phyloP scores from a whole-genome alignment of 345 rosid species.

The Gossypium sturtianum region DNA sequence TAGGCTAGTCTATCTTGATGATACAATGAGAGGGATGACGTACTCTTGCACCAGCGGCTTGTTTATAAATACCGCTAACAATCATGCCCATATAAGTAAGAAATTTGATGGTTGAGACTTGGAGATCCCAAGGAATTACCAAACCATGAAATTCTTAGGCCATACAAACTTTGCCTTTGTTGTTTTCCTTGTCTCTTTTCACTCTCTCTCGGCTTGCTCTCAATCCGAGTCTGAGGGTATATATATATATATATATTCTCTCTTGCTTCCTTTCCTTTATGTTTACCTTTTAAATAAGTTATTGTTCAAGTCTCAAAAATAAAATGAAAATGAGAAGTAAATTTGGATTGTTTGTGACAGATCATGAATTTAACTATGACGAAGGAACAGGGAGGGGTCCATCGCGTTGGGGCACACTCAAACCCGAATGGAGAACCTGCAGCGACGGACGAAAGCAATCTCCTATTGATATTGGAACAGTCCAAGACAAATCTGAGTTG shows the following conservation, averaged over 20 bases:
- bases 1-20: not conserved
- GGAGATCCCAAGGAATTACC: not conserved
- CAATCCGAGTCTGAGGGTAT: not conserved
- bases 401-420: conserved; percentile 9
- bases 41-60: not conserved
- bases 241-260: too few relatives aligned
- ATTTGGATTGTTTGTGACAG: not conserved
- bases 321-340: not conserved
- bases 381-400: conserved; percentile 28
- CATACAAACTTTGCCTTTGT: not conserved
- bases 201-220: not conserved
- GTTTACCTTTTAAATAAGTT: not conserved
- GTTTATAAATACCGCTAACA: not conserved
- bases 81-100: not conserved
- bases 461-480: conserved; percentile 50
- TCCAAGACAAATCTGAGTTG: conserved; percentile 13
- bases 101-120: not conserved
- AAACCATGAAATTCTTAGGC: not conserved
- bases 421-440: conserved; percentile 48
- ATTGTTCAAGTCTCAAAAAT: not conserved
- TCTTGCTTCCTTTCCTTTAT: not conserved
- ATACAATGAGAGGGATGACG: not conserved
- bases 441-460: conserved; percentile 52
- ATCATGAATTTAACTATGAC: not conserved
- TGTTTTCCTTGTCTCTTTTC: not conserved